Base-by-base conservation (phyloP, 106 monocot genomes). In the Dendrobium huoshanense region DNA sequence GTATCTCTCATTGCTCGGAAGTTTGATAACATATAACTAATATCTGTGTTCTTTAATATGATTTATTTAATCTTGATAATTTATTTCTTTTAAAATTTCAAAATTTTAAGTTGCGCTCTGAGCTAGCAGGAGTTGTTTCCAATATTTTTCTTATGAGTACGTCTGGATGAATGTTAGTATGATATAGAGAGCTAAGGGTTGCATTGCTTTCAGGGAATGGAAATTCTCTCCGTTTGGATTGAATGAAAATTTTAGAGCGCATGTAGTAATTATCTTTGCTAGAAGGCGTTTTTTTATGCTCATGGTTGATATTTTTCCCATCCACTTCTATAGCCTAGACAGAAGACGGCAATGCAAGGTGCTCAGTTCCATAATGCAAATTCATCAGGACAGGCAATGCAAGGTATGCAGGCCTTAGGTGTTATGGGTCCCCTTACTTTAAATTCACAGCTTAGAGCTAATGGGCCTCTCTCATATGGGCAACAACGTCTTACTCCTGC, bases 331-430 rank as follows among this genome's bases (percentile, higher is more conserved):
- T 45, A 94, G 89, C 79, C 88, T 75, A 89, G 97, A 73, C 90
- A 87, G 49, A 97, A 94, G 84, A 61, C 83, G 29, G 87, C 83
- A 55, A 88, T 82, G 18, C 96, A 90, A 79, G 81, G 88, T 64
- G 79, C 87, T 5, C 94, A 96, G 67, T 92, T 92, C 56, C 89
- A 88, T 85, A 58, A 85, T 45, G 82, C 85, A 27, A 94, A 90
- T 85, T 81, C 92, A 18, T 84, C 93, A 17, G 92, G 86, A 25
- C 94, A 94, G 83, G 61, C 88, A n/a, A 79, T 97, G 59, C 91
- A 92, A 77, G 94, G 92, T 31, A 89, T 94, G 85, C 97, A 92
- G 75, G 74, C 94, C 15, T 79, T 91, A 79, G 91, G 94, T 20
- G 80, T 91, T 87, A 89, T 90, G 77, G 77, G 82, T 54, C 72